Evolutionary conservation across 148 eudicot genomes (phyloP), one percentile per base, ranked within the genome.

Genomic region (Agrostemma githago): DNA sequence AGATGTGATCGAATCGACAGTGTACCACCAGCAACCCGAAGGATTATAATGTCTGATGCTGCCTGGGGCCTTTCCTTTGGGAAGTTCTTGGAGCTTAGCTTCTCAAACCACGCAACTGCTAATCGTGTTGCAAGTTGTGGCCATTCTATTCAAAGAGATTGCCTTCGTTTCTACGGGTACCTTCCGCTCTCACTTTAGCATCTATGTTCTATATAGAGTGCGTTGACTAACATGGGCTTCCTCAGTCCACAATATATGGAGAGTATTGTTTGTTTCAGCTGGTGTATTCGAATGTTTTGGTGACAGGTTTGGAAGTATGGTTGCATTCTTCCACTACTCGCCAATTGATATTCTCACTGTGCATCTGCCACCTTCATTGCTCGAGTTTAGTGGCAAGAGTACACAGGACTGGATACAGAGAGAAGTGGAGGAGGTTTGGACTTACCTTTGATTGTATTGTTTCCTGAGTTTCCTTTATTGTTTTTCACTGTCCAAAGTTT

Each of bases 1-100:
- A 85, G 86, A 80, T 95, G 99, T 76, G 85, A 80, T 5, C 89
- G 79, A 26, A 66, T 82, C 16, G 91, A 86, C 72, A 91, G 92
- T 43, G 86, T 88, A 72, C 99, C 99, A 16, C 99, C 99, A 14
- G 96, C 97, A 73, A 86, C 90, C 62, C 97, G 77, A 14, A 84
- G 92, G 68, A 87, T 95, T 20, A 84, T 95, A 57, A 84, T 95
- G 94, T 95, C 99, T 7, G 90, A 90, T 85, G 94, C 97, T 78
- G 99, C 97, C 39, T 92, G 96, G 97, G 99, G 97, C 20, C 99
- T 95, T 79, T 95, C 99, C 5, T 90, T 95, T 68, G 99, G 99
- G 72, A 95, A 95, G 79, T 95, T 95, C 79, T 84, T 95, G 76
- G 99, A 95, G 78, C 99, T 95, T 61, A 95, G 99, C 83, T 95